Evolutionary conservation across 495 filamentous ascomycete species (phyloP).

Genomic region (Geoglossum glabrum): DNA sequence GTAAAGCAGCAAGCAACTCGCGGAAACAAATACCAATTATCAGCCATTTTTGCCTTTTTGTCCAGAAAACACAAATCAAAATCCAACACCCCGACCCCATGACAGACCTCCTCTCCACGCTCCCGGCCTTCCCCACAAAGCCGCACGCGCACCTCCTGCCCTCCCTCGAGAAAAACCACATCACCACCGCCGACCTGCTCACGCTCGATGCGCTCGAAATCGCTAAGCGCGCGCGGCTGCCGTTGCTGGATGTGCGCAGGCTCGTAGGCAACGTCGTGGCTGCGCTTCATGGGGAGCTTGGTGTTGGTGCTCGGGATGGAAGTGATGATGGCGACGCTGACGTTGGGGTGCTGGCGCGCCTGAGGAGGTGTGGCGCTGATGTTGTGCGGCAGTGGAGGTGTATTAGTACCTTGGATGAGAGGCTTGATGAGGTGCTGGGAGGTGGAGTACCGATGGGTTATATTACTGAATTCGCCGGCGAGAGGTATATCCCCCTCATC

Average conservation of each 20-base stretch:
- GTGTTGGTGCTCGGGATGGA: slow-evolving; percentile 14
- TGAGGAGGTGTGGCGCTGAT: slow-evolving; percentile 21
- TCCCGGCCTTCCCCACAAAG: slow-evolving; percentile 57
- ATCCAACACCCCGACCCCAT: slow-evolving; percentile 28
- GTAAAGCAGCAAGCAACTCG: too few species aligned
- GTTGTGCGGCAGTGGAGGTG: slow-evolving; percentile 27
- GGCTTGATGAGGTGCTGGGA: slow-evolving; percentile 51
- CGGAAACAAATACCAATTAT: too few species aligned
- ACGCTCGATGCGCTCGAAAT: slow-evolving; percentile 67
- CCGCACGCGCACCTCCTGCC: slow-evolving; percentile 54
- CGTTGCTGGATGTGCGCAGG: slow-evolving; percentile 55
- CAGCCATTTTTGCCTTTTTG: too few species aligned
- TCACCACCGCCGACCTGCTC: slow-evolving; percentile 72
- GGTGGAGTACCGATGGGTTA: slow-evolving; percentile 75
- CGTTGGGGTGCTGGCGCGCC: neutral
- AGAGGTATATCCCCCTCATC: slow-evolving; percentile 33
- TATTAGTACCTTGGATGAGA: slow-evolving; percentile 64
- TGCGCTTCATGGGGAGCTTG: slow-evolving; percentile 45
- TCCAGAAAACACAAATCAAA: too few species aligned
- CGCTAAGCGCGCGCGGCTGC: slow-evolving; percentile 67
- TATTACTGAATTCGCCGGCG: slow-evolving; percentile 79
- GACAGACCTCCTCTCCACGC: slow-evolving; percentile 73
- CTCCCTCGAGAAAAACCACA: slow-evolving; percentile 48
- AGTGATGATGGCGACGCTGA: neutral
- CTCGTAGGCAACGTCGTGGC: slow-evolving; percentile 41